phyloP scores from a whole-genome alignment of 257 asterid species.

The Rehmannia glutinosa region DNA sequence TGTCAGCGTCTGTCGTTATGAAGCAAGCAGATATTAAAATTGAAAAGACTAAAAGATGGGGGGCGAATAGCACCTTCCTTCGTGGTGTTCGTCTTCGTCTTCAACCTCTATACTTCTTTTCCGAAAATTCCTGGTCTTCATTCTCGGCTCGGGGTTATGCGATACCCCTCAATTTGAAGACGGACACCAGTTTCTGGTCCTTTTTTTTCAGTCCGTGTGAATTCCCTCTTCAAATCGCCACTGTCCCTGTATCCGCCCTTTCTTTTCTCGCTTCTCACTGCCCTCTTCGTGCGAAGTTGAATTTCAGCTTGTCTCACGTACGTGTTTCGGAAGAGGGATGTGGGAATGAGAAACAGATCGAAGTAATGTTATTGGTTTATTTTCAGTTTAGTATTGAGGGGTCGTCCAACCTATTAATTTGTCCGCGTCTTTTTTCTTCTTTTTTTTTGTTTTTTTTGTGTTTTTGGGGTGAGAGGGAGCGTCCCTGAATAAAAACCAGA shows the following conservation, averaged over 20 bases:
- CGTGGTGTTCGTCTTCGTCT: conserved; percentile 39
- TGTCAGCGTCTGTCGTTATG: not conserved
- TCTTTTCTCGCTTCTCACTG: no score
- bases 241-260: not conserved
- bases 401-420: no score
- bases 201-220: not conserved
- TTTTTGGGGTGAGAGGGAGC: no score
- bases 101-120: conserved; percentile 52
- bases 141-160: not conserved
- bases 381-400: no score
- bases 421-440: no score
- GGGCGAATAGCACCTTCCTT: conserved; percentile 25
- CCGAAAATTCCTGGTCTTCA: conserved; percentile 77
- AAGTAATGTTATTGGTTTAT: no score
- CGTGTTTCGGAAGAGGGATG: no score
- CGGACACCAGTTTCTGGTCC: not conserved
- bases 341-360: no score
- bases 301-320: no score
- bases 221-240: not conserved
- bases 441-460: no score
- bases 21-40: not conserved
- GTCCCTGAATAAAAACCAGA: no score
- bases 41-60: not conserved
- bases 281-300: no score
- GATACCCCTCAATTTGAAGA: not conserved